Base-by-base conservation (phyloP, 2,329 filamentous ascomycete genomes). In the Penicillium crustosum region DNA sequence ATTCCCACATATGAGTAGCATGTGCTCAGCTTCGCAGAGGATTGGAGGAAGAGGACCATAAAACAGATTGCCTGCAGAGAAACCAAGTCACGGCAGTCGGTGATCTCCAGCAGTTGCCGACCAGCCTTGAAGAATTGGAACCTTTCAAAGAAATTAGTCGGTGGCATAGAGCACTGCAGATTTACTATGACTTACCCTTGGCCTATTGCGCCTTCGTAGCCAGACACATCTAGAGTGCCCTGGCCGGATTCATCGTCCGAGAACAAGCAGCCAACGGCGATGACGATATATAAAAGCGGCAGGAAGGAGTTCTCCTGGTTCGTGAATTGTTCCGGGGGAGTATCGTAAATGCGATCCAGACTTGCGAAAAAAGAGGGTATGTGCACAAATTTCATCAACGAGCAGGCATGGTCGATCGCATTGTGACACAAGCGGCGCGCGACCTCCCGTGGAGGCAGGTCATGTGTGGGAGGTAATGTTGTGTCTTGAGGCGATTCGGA, bases 1-100 rank as follows among this genome's bases (percentile, higher is more conserved):
- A 93, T 89, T 7, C 90, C 90, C 48, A 93, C 83, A 65, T 91
- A 92, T 0, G 89, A 86, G 73, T 93, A 93, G 70, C 90, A 93
- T 10, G 86, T 89, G 69, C 87, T 90, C 31, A 93, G 77, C 69
- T 91, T 90, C 10, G 89, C 89, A 2, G 90, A 90, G 2, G 88
- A 86, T 68, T 94, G 90, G 1, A 93, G 80, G 69, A 93, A 94
- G 3, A 93, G 78, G 49, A 92, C 89, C 82, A 92, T 89, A 70
- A 91, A 92, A 21, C 92, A 77, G 7, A 94, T 81, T 2, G 88
- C 86, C 71, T 94, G 90, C 9, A 93, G 77, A 1, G 89, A 89
- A 21, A 81, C 83, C 43, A 93, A 78, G 69, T 93, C 89, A 47
- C 89, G 86, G 65, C 89, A 92, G 60, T 83, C 80, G 1, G 81